Percentiles rank a stretch among this genome's conserved stretches.
phyloP scores from a whole-genome alignment of 306 rosid species.

The Ochetophila trinervis region DNA sequence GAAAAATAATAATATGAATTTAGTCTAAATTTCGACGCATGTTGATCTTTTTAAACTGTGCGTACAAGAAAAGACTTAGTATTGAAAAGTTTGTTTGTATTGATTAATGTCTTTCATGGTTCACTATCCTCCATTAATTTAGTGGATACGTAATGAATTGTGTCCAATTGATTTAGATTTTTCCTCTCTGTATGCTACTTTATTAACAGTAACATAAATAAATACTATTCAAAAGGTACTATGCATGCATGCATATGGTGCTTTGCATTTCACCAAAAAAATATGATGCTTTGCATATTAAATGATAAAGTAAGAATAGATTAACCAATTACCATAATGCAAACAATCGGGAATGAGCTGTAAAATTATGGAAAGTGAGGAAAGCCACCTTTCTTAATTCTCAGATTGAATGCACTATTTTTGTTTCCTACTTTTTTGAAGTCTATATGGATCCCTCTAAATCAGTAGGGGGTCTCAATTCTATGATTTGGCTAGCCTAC shows the following conservation, averaged over 20 bases:
- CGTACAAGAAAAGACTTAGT: no score
- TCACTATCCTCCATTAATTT: no score
- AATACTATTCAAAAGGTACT: neutral
- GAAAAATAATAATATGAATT: no score
- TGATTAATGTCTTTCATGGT: no score
- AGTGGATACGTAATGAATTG: no score
- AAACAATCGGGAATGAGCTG: conserved; percentile 36
- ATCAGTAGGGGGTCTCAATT: neutral
- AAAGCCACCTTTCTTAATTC: neutral
- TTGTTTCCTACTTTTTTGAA: conserved; percentile 11
- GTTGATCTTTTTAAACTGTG: no score
- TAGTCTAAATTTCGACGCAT: no score
- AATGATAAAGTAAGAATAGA: neutral
- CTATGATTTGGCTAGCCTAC: neutral
- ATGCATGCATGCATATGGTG: conserved; percentile 9
- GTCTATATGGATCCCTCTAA: conserved; percentile 18
- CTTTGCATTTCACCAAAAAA: no score
- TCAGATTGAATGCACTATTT: neutral
- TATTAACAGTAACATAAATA: no score
- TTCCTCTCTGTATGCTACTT: no score
- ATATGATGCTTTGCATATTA: conserved; percentile 11
- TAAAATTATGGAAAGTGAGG: conserved; percentile 22
- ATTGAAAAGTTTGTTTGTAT: no score
- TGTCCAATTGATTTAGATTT: no score
- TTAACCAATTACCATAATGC: conserved; percentile 14